Percentiles rank a stretch among this genome's conserved stretches.
phyloP scores from a whole-genome alignment of 495 filamentous ascomycete genomes.

The Daldinia loculata region DNA sequence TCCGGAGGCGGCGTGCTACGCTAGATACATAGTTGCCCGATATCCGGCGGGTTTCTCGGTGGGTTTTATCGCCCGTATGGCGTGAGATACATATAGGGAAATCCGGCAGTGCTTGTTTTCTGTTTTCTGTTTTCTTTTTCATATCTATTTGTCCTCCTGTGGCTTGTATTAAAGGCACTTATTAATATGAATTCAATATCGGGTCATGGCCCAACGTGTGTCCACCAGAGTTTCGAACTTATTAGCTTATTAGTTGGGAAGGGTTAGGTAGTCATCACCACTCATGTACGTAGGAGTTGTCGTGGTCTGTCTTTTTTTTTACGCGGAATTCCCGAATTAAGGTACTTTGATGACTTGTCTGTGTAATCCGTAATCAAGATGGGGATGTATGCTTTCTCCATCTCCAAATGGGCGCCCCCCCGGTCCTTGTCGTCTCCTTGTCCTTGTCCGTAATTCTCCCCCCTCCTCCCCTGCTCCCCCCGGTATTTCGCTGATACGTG shows the following conservation, averaged over 20 bases:
- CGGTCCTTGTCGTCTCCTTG: constrained; percentile 20
- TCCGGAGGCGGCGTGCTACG: constrained; percentile 15
- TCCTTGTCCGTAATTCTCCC: constrained; percentile 11
- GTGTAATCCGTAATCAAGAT: not conserved
- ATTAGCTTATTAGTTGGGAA: not conserved
- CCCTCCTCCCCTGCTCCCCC: constrained; percentile 17
- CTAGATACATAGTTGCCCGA: constrained; percentile 30
- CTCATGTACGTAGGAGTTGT: not conserved
- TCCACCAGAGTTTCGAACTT: not conserved
- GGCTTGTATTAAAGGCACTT: not conserved
- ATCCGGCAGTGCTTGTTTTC: not conserved
- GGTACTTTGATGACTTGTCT: constrained; percentile 31
- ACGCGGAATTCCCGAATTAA: constrained; percentile 34
- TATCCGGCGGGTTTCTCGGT: constrained; percentile 16
- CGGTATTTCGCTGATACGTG: constrained; percentile 36
- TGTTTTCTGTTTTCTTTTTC: not conserved
- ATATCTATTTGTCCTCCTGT: not conserved
- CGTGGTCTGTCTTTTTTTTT: constrained; percentile 2
- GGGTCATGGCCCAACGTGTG: not conserved
- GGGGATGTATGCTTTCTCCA: constrained; percentile 7
- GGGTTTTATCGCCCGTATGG: constrained; percentile 24
- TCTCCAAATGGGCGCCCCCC: constrained; percentile 16
- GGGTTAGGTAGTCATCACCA: not conserved
- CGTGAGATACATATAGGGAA: not conserved
- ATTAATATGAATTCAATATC: not conserved